phyloP scores from a whole-genome alignment of 2,329 filamentous ascomycete species.

The Leptosphaerulina australis region DNA sequence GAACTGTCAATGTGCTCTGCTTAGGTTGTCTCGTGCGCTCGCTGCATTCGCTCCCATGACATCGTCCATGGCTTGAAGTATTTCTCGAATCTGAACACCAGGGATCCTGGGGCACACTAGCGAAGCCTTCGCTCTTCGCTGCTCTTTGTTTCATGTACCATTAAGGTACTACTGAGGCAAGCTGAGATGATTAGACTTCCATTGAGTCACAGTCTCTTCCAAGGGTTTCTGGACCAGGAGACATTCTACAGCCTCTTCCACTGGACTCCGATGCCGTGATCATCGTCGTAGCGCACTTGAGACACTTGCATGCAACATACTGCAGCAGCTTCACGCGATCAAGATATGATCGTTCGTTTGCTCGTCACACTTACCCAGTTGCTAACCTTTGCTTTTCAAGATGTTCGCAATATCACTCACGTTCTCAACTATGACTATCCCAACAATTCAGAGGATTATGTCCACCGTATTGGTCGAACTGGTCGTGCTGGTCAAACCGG shows the following conservation, averaged over 20 bases:
- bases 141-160: constrained; percentile 72
- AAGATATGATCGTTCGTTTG: constrained; percentile 60
- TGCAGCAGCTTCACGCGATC: constrained; percentile 65
- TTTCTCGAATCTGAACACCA: constrained; percentile 80
- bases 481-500: constrained; percentile 81
- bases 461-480: constrained; percentile 72
- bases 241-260: constrained; percentile 57
- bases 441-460: constrained; percentile 80
- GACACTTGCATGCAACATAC: constrained; percentile 61
- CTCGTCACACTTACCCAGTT: constrained; percentile 55
- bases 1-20: constrained; percentile 79
- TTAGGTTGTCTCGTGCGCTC: constrained; percentile 85
- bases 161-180: constrained; percentile 73
- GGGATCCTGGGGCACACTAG: constrained; percentile 87
- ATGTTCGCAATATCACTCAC: constrained; percentile 99
- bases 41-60: constrained; percentile 77
- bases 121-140: constrained; percentile 72
- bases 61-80: constrained; percentile 85
- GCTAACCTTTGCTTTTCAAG: constrained; percentile 86
- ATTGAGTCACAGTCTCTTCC: constrained; percentile 71
- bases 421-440: constrained; percentile 99
- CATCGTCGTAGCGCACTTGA: constrained; percentile 58
- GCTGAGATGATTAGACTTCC: constrained; percentile 76
- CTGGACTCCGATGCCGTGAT: constrained; percentile 53
- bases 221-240: constrained; percentile 72